A percentile compares a stretch with the other conserved stretches of the same genome.
phyloP scores from a whole-genome alignment of 2,329 filamentous ascomycete genomes.

The Clarireedia paspali region DNA sequence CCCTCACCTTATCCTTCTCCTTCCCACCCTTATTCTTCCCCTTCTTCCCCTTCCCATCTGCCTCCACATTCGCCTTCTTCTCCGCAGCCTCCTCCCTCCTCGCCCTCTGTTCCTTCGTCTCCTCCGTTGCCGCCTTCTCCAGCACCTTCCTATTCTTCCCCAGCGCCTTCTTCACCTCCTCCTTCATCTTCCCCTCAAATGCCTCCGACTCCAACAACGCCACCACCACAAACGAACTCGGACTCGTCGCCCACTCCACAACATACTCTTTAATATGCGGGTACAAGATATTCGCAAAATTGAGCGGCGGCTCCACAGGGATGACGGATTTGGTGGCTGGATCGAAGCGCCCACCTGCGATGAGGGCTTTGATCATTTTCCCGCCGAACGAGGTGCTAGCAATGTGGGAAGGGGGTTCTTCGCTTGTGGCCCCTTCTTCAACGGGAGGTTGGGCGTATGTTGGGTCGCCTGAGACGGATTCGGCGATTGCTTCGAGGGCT shows the following conservation, averaged over 20 bases:
- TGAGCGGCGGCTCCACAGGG: slow-evolving; percentile 65
- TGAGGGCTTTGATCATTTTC: slow-evolving; percentile 83
- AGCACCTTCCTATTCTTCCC: slow-evolving; percentile 67
- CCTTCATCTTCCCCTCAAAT: slow-evolving; percentile 57
- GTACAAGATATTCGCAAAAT: slow-evolving; percentile 78
- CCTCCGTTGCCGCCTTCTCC: slow-evolving; percentile 56
- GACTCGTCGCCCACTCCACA: slow-evolving; percentile 76
- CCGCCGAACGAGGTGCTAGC: slow-evolving; percentile 57
- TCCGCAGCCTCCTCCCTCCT: slow-evolving; percentile 36
- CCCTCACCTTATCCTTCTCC: slow-evolving; percentile 33
- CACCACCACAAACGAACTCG: slow-evolving; percentile 80
- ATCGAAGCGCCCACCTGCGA: slow-evolving; percentile 84
- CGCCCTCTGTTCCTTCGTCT: slow-evolving; percentile 45
- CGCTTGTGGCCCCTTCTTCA: slow-evolving; percentile 30
- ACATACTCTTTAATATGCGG: slow-evolving; percentile 68
- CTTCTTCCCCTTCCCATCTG: slow-evolving; percentile 30
- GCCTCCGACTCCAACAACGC: slow-evolving; percentile 68
- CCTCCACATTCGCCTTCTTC: slow-evolving; percentile 28
- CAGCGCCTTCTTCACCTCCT: slow-evolving; percentile 60
- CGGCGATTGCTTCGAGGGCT: slow-evolving; percentile 64
- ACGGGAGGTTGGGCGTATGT: slow-evolving; percentile 27
- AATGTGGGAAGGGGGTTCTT: slow-evolving; percentile 39
- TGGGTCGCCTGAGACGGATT: slow-evolving; percentile 51
- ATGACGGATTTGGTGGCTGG: slow-evolving; percentile 61
- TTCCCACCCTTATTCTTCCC: slow-evolving; percentile 41